These are phyloP conservation scores for Trichoderma arundinaceum DNA, from an alignment of 2,329 filamentous ascomycete species.

Conservation along the genomic window DNA sequence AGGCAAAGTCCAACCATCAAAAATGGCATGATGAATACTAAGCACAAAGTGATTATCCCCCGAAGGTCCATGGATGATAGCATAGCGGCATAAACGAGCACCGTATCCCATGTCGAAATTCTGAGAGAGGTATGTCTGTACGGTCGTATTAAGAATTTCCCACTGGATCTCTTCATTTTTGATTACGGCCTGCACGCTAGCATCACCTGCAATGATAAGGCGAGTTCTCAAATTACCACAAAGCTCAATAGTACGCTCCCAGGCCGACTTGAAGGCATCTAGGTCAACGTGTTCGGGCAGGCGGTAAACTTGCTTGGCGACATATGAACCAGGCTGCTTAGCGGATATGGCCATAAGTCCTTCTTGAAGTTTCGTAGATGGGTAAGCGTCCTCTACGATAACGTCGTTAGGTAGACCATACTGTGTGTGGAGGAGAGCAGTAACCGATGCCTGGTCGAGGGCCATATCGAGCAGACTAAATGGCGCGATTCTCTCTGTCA, in stretches of 20 bases:
- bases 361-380: constrained; percentile 48
- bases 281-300: constrained; percentile 36
- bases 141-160: not conserved
- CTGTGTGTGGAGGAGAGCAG: not conserved
- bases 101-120: constrained; percentile 12
- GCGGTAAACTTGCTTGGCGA: constrained; percentile 40
- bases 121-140: constrained; percentile 14
- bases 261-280: constrained; percentile 40
- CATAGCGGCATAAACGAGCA: not conserved
- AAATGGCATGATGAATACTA: constrained; percentile 36
- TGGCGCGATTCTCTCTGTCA: not conserved
- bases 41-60: constrained; percentile 22
- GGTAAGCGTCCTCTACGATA: constrained; percentile 44
- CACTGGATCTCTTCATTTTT: not conserved
- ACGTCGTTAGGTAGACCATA: not conserved
- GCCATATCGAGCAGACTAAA: constrained; percentile 6
- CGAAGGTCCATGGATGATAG: constrained; percentile 28
- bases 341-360: constrained; percentile 46
- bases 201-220: constrained; percentile 18
- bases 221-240: constrained; percentile 33
- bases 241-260: constrained; percentile 33
- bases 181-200: not conserved
- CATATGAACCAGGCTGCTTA: constrained; percentile 43
- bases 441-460: not conserved
- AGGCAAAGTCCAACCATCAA: constrained; percentile 36